Percentiles rank a stretch among this genome's conserved stretches.
Evolutionary conservation across 75 land plant genomes (phyloP).

Genomic region (Gnetum montanum): DNA sequence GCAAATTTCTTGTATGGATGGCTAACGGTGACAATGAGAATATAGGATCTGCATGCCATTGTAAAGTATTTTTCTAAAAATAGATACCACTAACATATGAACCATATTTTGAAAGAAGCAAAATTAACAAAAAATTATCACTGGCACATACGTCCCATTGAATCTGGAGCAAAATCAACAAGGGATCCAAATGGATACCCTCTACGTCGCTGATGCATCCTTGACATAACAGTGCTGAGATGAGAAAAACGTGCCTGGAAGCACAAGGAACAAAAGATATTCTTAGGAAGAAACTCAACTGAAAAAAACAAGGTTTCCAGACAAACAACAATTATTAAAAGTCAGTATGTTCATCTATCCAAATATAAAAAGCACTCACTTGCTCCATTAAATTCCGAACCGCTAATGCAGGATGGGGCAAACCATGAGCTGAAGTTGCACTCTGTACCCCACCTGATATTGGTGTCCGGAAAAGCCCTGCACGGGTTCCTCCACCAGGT

Average conservation of each 20-base stretch:
- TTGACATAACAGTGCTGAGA: slow-evolving; percentile 92
- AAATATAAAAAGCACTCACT: slow-evolving; percentile 21
- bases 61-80: neutral
- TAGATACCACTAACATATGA: slow-evolving; percentile 2
- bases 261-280: neutral
- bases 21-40: slow-evolving; percentile 97
- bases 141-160: slow-evolving; percentile 78
- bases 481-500: slow-evolving; percentile 45
- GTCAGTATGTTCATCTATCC: too few relatives aligned
- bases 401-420: slow-evolving; percentile 88
- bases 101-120: neutral
- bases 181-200: slow-evolving; percentile 96
- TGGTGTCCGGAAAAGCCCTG: slow-evolving; percentile 93
- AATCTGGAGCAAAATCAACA: slow-evolving; percentile 95
- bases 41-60: slow-evolving; percentile 69
- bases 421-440: slow-evolving; percentile 94
- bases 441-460: slow-evolving; percentile 97
- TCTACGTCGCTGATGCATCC: slow-evolving; percentile 89
- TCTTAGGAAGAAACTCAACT: too few relatives aligned
- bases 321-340: too few relatives aligned
- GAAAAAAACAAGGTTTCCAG: too few relatives aligned
- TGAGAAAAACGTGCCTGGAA: slow-evolving; percentile 95
- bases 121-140: neutral
- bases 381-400: slow-evolving; percentile 98
- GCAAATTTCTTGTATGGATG: slow-evolving; percentile 90